Percentiles rank a stretch among this genome's conserved stretches.
Evolutionary conservation across 2,329 filamentous ascomycete genomes (phyloP).

Genomic region (Parastagonospora nodorum): DNA sequence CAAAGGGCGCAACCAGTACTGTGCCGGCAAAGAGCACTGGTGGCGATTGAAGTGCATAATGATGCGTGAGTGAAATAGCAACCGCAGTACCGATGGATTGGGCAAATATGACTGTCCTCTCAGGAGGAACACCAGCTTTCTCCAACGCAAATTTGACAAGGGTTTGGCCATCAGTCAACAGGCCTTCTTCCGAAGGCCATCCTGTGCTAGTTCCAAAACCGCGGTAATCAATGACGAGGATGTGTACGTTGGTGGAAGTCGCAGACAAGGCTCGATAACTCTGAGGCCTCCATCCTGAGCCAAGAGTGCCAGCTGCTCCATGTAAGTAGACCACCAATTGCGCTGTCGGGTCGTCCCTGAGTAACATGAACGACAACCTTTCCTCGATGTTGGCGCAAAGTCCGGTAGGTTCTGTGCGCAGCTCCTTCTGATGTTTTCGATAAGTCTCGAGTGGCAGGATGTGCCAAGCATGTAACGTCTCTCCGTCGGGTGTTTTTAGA

Average conservation of each 20-base stretch:
- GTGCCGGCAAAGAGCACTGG: slow-evolving; percentile 59
- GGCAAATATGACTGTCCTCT: slow-evolving; percentile 62
- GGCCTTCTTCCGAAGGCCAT: slow-evolving; percentile 59
- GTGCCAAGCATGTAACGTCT: slow-evolving; percentile 56
- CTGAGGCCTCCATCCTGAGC: slow-evolving; percentile 59
- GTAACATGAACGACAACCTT: slow-evolving; percentile 64
- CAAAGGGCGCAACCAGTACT: slow-evolving; percentile 63
- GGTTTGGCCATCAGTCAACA: slow-evolving; percentile 59
- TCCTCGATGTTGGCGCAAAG: slow-evolving; percentile 60
- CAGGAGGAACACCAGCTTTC: slow-evolving; percentile 57
- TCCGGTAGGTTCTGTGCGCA: slow-evolving; percentile 52
- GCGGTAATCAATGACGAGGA: slow-evolving; percentile 65
- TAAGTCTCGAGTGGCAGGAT: slow-evolving; percentile 55
- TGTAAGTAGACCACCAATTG: slow-evolving; percentile 68
- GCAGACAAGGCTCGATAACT: slow-evolving; percentile 62
- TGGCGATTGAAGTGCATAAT: slow-evolving; percentile 49
- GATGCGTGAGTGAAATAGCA: slow-evolving; percentile 51
- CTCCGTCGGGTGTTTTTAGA: slow-evolving; percentile 49
- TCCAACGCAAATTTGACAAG: slow-evolving; percentile 61
- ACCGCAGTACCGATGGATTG: slow-evolving; percentile 66
- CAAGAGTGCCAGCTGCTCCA: slow-evolving; percentile 62
- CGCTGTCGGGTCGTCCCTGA: slow-evolving; percentile 67
- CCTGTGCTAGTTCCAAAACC: slow-evolving; percentile 63
- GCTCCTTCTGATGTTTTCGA: slow-evolving; percentile 48
- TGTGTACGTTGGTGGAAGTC: slow-evolving; percentile 59